Base-by-base conservation (phyloP, 495 filamentous ascomycete genomes). In the Massariosphaeria phaeospora region DNA sequence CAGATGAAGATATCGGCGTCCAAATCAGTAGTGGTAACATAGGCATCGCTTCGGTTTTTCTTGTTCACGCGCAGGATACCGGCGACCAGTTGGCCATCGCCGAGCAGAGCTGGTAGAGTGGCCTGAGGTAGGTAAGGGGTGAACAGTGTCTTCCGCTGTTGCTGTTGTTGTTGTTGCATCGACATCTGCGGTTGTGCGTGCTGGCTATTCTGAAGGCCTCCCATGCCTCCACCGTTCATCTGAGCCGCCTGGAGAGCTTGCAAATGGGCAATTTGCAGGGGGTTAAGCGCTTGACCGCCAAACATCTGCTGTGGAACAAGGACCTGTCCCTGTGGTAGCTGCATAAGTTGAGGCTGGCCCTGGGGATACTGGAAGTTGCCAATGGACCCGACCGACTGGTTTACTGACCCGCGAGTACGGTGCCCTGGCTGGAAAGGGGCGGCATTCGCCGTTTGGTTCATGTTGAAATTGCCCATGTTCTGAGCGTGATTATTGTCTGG, bases 1-100 rank as follows among this genome's bases (percentile, higher is more conserved):
- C 93, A 98, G 63, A 98, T 98, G 70, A 98, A 98, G 62, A 98
- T 98, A 70, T 98, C 93, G 38, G 93, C 93, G 72, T 97, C 94
- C 24, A 98, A 75, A 69, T 98, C 93, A 33, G 85, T 82, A 33
- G 89, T 95, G 15, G 93, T 89, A 42, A 98, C 93, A 62, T 98
- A 98, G 3, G 93, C 93, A 69, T 98, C 94, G 59, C 93, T 97
- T 33, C 93, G 82, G 67, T 98, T 98, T 77, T 98, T 98, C 76
- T 97, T 98, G 77, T 98, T 98, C 49, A 98, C 93, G 38, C 93
- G 86, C 34, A 98, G 84, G 62, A 96, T 89, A 75, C 93, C 93
- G 42, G 93, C 88, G 31, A 98, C 93, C 39, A 98, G 82, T 66
- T 96, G 89, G 12, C 91, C 93, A 59, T 97, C 89, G 61, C 82